These are phyloP conservation scores for Phytophthora macrochlamydospora DNA, from an alignment of 352 stramenopile species.

Conservation along the genomic window DNA sequence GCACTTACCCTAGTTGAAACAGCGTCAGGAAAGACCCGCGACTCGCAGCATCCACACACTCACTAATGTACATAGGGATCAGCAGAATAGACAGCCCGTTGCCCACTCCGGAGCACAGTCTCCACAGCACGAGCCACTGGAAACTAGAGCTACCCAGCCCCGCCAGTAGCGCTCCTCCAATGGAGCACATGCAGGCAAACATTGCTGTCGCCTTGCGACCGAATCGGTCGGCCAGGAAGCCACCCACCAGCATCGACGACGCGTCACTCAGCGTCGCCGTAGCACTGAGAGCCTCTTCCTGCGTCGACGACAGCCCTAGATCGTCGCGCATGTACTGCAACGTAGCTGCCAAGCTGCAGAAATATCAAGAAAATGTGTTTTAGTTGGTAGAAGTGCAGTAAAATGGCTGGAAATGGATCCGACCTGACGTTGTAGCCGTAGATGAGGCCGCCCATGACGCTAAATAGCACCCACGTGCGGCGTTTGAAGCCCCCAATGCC, in stretches of 20 bases:
- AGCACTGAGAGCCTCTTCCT: slow-evolving; percentile 81
- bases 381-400: neutral
- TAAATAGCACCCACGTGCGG: slow-evolving; percentile 82
- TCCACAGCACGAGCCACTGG: slow-evolving; percentile 67
- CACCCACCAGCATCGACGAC: slow-evolving; percentile 79
- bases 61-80: slow-evolving; percentile 90
- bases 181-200: slow-evolving; percentile 72
- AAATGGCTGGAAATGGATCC: neutral
- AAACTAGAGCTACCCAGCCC: slow-evolving; percentile 64
- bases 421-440: slow-evolving; percentile 88
- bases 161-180: slow-evolving; percentile 63
- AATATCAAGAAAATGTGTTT: neutral
- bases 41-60: slow-evolving; percentile 69
- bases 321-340: slow-evolving; percentile 85
- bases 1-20: slow-evolving; percentile 77
- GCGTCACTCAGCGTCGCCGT: slow-evolving; percentile 84
- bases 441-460: slow-evolving; percentile 81
- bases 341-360: slow-evolving; percentile 59
- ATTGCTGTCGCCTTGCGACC: slow-evolving; percentile 75
- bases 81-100: slow-evolving; percentile 87
- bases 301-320: slow-evolving; percentile 59
- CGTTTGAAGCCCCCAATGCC: slow-evolving; percentile 39
- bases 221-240: slow-evolving; percentile 71
- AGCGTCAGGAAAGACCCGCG: slow-evolving; percentile 75
- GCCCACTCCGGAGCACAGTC: slow-evolving; percentile 73